Base-by-base conservation (phyloP, 2,329 filamentous ascomycete genomes). In the Leptosphaerulina australis region DNA sequence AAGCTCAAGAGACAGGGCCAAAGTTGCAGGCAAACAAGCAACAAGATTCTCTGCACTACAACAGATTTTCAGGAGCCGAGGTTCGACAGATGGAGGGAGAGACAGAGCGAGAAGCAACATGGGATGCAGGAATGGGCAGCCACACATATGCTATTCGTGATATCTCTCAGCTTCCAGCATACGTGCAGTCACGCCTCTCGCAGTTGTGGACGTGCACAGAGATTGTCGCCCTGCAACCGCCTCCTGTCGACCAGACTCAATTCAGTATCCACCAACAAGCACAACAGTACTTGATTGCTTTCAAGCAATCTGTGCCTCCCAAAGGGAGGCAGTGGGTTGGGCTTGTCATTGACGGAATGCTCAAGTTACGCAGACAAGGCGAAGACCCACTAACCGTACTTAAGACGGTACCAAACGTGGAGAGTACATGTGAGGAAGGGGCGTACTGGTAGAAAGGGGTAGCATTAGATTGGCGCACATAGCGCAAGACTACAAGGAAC, bases 151-250 rank as follows among this genome's bases (percentile, higher is more conserved):
- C 28, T 10, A 21, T 46, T 15, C 12, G 15, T 21, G 35, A 34
- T 10, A 15, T 39, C 15, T 39, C 35, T 4, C 35, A 47, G 18
- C 44, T 47, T 1, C 15, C 44, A 5, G 12, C 21, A 15, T 47
- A 47, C 22, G 12, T 34, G 12, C 44, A 40, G 2, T 15, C 35
- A 1, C 28, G 21, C 9, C 22, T 47, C 5, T 14, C 36, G 5
- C 35, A 40, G 14, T 18, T 47, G 5, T 47, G 44, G 35, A 24
- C 44, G 5, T 47, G 44, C 28, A 37, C 17, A 6, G 14, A 47
- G 15, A 11, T 28, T 21, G 12, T 33, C 15, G 29, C 21, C 14
- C 9, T 46, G 34, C 26, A 28, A 26, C 15, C 6, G 2, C 35
- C 12, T 15, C 44, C 22, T 5, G 9, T 20, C 3, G 22, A 21